phyloP scores from a whole-genome alignment of 768 basidiomycete genomes.

The Hemileccinum rubropunctum region DNA sequence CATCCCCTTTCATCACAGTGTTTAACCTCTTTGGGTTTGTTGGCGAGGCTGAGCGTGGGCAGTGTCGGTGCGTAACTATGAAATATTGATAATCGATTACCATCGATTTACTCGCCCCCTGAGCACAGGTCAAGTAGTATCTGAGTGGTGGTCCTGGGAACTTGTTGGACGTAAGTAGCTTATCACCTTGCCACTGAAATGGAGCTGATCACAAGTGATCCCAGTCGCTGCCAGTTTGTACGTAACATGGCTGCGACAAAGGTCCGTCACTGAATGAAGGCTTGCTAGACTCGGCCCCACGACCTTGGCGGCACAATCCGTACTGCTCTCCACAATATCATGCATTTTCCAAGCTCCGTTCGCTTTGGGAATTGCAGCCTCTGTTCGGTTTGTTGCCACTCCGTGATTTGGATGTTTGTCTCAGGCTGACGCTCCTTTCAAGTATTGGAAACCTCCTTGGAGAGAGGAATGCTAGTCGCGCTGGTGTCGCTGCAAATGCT shows the following conservation, averaged over 20 bases:
- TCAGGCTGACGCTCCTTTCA: background rate
- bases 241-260: slow-evolving; percentile 10
- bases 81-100: background rate
- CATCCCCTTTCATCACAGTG: slow-evolving; percentile 66
- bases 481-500: slow-evolving; percentile 63
- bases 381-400: slow-evolving; percentile 61
- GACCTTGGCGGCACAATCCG: slow-evolving; percentile 83
- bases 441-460: slow-evolving; percentile 90
- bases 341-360: slow-evolving; percentile 83
- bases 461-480: slow-evolving; percentile 69
- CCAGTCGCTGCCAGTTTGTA: slow-evolving; percentile 54
- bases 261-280: slow-evolving; percentile 12
- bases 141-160: slow-evolving; percentile 99
- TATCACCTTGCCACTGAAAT: background rate
- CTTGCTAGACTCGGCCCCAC: slow-evolving; percentile 68
- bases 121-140: slow-evolving; percentile 64
- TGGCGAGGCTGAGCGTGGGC: slow-evolving; percentile 75
- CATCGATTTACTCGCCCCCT: background rate
- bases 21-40: slow-evolving; percentile 63
- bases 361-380: slow-evolving; percentile 75
- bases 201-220: slow-evolving; percentile 2
- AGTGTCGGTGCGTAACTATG: slow-evolving; percentile 55
- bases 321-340: slow-evolving; percentile 72
- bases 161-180: slow-evolving; percentile 49
- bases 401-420: background rate